phyloP scores from a whole-genome alignment of 2,329 filamentous ascomycete species.

The Fusarium guadeloupense region DNA sequence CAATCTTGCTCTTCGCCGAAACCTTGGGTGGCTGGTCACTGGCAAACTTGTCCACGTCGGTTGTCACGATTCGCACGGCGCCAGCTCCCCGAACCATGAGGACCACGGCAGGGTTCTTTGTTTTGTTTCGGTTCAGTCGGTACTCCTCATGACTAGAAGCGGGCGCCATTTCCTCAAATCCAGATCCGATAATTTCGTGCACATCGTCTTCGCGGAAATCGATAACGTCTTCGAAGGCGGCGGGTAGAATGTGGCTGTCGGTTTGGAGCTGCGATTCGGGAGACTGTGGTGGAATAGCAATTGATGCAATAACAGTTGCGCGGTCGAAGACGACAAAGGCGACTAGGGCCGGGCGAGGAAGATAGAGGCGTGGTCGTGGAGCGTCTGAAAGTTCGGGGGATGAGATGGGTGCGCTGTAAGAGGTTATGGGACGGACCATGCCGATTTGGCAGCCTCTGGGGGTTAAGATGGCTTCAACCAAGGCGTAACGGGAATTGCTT shows the following conservation, averaged over 20 bases:
- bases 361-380: constrained; percentile 71
- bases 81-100: constrained; percentile 71
- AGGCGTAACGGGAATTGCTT: constrained; percentile 69
- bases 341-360: constrained; percentile 81
- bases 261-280: constrained; percentile 80
- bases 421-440: constrained; percentile 73
- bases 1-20: constrained; percentile 87
- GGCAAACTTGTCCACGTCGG: constrained; percentile 67
- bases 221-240: constrained; percentile 86
- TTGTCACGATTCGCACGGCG: constrained; percentile 66
- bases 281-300: constrained; percentile 72
- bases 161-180: constrained; percentile 66
- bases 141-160: constrained; percentile 54
- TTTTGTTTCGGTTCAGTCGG: constrained; percentile 61
- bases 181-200: constrained; percentile 71
- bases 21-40: constrained; percentile 68
- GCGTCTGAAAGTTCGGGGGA: constrained; percentile 48
- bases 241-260: constrained; percentile 69
- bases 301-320: constrained; percentile 79
- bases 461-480: constrained; percentile 76
- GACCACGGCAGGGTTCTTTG: constrained; percentile 70
- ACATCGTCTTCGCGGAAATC: constrained; percentile 75
- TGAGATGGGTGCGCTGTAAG: constrained; percentile 66
- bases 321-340: constrained; percentile 84
- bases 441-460: constrained; percentile 64